Percentiles rank a stretch among this genome's conserved stretches.
phyloP scores from a whole-genome alignment of 2,329 filamentous ascomycete species.

The Talaromyces sp. region DNA sequence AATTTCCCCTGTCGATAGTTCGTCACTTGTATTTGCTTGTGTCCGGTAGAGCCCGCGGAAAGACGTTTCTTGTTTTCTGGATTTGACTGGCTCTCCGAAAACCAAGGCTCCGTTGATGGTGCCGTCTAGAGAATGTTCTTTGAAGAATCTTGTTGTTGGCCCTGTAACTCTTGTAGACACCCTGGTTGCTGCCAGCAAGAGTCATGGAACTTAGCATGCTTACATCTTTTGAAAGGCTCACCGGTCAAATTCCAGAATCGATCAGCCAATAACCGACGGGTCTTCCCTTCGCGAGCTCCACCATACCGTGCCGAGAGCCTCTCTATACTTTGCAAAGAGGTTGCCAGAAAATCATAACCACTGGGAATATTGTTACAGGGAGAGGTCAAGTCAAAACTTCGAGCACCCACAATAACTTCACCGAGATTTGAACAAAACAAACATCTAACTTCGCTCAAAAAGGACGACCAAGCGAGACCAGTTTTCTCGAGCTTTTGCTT shows the following conservation, averaged over 20 bases:
- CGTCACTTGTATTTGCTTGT: not conserved
- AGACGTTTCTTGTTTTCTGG: not conserved
- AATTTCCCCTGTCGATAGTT: not conserved
- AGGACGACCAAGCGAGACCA: not conserved
- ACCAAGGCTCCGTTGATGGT: not conserved
- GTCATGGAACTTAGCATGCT: not conserved
- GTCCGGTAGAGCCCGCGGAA: not conserved
- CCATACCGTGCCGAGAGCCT: not conserved
- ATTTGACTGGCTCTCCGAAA: not conserved
- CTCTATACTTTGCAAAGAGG: slow-evolving; percentile 5
- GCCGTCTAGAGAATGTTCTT: not conserved
- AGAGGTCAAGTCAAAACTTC: not conserved
- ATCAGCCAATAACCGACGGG: not conserved
- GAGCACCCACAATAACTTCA: slow-evolving; percentile 9
- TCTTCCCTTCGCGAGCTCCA: not conserved
- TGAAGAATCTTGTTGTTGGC: not conserved
- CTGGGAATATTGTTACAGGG: slow-evolving; percentile 5
- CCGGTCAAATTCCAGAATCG: not conserved
- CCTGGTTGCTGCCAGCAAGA: not conserved
- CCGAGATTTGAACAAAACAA: slow-evolving; percentile 9
- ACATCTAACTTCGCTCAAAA: slow-evolving; percentile 4
- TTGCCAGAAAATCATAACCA: slow-evolving; percentile 2
- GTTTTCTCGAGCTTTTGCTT: not conserved
- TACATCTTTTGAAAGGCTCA: not conserved
- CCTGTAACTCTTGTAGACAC: not conserved